phyloP scores from a whole-genome alignment of 495 filamentous ascomycete species.

The Oidiodendron maius region DNA sequence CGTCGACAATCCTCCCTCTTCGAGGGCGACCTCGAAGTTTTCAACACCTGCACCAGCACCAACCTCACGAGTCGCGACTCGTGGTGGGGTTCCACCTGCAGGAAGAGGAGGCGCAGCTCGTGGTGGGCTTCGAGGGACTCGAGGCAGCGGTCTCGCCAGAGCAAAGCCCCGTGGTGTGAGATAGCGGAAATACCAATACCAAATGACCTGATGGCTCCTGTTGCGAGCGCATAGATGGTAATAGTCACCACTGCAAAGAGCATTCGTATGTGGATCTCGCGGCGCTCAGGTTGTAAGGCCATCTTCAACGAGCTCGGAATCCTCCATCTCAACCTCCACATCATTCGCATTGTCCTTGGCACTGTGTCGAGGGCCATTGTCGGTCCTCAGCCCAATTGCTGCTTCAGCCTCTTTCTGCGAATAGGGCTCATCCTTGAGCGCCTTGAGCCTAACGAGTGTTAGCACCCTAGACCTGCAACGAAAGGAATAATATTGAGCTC shows the following conservation, averaged over 20 bases:
- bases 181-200: conserved; percentile 17
- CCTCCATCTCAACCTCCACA: conserved; percentile 25
- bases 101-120: conserved; percentile 21
- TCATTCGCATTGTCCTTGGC: conserved; percentile 16
- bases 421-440: conserved; percentile 75
- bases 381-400: conserved; percentile 62
- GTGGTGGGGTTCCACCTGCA: conserved; percentile 9
- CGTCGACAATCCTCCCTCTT: conserved; percentile 77
- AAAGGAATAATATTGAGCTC: conserved; percentile 15
- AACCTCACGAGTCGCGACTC: conserved; percentile 10
- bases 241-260: too few relatives aligned
- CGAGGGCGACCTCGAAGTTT: conserved; percentile 62
- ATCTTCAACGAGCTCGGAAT: conserved; percentile 15
- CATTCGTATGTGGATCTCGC: too few relatives aligned
- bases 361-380: conserved; percentile 45
- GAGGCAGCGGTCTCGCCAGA: conserved; percentile 40
- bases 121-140: conserved; percentile 30
- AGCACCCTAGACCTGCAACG: background rate
- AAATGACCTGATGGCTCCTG: background rate
- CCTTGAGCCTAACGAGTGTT: conserved; percentile 50
- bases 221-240: too few relatives aligned
- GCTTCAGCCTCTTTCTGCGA: conserved; percentile 80
- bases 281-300: conserved; percentile 12
- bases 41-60: conserved; percentile 42
- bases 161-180: conserved; percentile 31